These are phyloP conservation scores for Heterobasidion parviporum DNA, from an alignment of 1,284 basidiomycete species.

Conservation along the genomic window DNA sequence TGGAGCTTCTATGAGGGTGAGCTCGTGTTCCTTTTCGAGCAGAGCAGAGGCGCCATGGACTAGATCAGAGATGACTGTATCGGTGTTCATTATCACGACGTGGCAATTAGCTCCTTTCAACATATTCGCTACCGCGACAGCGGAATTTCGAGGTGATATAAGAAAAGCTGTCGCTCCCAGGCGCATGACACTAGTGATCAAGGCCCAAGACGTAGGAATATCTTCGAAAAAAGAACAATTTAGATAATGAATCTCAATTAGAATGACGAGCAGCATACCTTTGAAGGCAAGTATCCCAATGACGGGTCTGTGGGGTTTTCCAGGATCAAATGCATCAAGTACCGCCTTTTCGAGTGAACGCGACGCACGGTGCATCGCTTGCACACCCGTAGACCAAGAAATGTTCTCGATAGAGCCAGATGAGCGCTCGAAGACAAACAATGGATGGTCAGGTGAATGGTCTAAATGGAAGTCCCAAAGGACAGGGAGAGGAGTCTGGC, in stretches of 20 bases:
- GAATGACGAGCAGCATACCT: background rate
- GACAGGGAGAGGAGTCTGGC: background rate
- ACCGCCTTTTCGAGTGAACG: background rate
- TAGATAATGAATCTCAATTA: background rate
- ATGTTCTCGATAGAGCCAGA: background rate
- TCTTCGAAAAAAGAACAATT: constrained; percentile 5
- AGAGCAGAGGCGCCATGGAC: background rate
- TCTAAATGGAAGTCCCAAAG: background rate
- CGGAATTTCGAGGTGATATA: constrained; percentile 19
- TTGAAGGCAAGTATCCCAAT: background rate
- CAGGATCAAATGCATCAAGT: background rate
- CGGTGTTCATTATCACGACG: background rate
- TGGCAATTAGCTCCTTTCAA: constrained; percentile 3
- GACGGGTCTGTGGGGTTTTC: background rate
- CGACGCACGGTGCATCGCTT: background rate
- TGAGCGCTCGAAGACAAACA: background rate
- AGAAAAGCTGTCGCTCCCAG: constrained; percentile 15
- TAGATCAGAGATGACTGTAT: background rate
- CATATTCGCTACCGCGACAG: constrained; percentile 16
- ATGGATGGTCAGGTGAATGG: background rate
- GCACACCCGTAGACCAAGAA: background rate
- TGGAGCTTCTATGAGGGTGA: background rate
- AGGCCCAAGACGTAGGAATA: constrained; percentile 11
- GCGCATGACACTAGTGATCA: constrained; percentile 10
- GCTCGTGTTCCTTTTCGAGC: background rate